phyloP scores from a whole-genome alignment of 2,329 filamentous ascomycete species.

The Hypoxylon sp. region DNA sequence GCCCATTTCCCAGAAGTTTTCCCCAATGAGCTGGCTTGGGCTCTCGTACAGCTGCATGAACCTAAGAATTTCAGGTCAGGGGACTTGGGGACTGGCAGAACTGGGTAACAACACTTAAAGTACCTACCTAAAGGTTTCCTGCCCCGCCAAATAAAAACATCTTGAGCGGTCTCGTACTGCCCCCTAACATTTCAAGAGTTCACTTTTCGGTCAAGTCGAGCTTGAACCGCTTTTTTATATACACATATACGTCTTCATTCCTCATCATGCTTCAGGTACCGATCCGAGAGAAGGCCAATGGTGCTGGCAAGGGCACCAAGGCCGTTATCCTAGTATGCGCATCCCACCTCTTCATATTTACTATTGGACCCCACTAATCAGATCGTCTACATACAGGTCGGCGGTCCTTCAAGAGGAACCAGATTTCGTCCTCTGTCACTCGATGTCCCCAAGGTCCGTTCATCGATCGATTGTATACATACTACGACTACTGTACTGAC shows the following conservation, averaged over 20 bases:
- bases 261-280: constrained; percentile 70
- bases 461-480: constrained; percentile 6
- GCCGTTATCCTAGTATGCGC: constrained; percentile 89
- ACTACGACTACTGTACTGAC: constrained; percentile 21
- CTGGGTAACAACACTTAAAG: constrained; percentile 11
- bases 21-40: constrained; percentile 34
- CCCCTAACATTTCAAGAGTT: constrained; percentile 8
- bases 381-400: constrained; percentile 73
- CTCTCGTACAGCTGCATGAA: constrained; percentile 37
- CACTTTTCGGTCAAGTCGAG: constrained; percentile 17
- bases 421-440: constrained; percentile 95
- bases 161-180: constrained; percentile 9
- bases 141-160: constrained; percentile 45
- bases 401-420: constrained; percentile 94
- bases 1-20: too few species aligned
- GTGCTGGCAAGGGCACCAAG: constrained; percentile 78
- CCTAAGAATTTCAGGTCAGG: constrained; percentile 34
- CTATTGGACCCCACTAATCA: constrained; percentile 49
- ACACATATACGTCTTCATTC: constrained; percentile 18
- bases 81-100: too few species aligned
- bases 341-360: constrained; percentile 38
- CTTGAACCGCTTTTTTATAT: constrained; percentile 26
- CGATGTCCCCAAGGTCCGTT: constrained; percentile 89
- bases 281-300: constrained; percentile 66
- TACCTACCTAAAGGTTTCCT: constrained; percentile 14